A percentile compares a stretch with the other conserved stretches of the same genome.
Conservation (phyloP, 2,329 filamentous ascomycete species). For the Aureobasidium melanogenum region DNA sequence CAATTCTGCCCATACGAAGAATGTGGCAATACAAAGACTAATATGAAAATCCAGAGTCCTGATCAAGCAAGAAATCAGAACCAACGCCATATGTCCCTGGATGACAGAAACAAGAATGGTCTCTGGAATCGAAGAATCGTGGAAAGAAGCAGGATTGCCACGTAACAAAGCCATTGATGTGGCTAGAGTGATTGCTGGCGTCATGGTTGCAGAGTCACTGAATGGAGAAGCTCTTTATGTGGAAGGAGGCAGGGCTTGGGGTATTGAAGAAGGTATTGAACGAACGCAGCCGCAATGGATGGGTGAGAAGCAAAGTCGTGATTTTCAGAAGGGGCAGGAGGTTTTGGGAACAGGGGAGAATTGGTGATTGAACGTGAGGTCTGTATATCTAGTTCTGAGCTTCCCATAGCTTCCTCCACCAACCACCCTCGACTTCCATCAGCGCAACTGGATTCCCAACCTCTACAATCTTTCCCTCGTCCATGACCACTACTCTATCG, state of each 20-base stretch:
- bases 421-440: not conserved
- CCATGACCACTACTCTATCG: constrained; percentile 44
- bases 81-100: constrained; percentile 39
- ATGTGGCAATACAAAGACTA: too few species aligned
- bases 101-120: constrained; percentile 33
- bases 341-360: constrained; percentile 24
- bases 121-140: constrained; percentile 28
- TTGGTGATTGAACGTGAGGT: not conserved
- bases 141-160: constrained; percentile 31
- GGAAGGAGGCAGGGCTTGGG: constrained; percentile 35
- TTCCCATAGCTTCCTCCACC: not conserved
- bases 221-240: constrained; percentile 36
- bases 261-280: constrained; percentile 35
- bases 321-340: constrained; percentile 28
- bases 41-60: constrained; percentile 20
- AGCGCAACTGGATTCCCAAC: constrained; percentile 15
- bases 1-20: too few species aligned
- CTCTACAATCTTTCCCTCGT: constrained; percentile 41
- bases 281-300: constrained; percentile 35
- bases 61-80: constrained; percentile 28
- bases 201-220: constrained; percentile 27
- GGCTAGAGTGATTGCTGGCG: constrained; percentile 29
- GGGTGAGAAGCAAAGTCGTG: constrained; percentile 29
- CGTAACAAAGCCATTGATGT: constrained; percentile 33
- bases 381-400: not conserved